Percentiles rank a stretch among this genome's conserved stretches.
Evolutionary conservation across 306 rosid genomes (phyloP).

Genomic region (Vicia sativa): DNA sequence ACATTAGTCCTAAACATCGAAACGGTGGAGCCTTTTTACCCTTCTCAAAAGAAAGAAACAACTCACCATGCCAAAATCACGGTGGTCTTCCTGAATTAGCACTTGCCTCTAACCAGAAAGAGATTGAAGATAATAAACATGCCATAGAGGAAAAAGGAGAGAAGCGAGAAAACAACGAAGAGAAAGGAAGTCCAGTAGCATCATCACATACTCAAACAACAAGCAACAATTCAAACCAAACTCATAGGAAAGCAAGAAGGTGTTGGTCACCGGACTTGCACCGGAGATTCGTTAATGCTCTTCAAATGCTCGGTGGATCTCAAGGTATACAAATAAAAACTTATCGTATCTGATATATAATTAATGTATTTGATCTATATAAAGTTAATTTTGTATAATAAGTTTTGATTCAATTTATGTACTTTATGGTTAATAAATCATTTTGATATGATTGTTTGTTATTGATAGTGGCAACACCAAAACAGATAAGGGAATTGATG

Average conservation of each 20-base stretch:
- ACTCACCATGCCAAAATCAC: constrained; percentile 2
- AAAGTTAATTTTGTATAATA: too few species aligned
- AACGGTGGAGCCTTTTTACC: constrained; percentile 92
- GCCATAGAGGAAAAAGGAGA: constrained; percentile 42
- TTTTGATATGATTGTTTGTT: neutral
- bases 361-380: too few species aligned
- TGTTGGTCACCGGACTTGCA: constrained; percentile 99
- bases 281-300: constrained; percentile 93
- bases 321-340: constrained; percentile 58
- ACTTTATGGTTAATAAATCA: too few species aligned
- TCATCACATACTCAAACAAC: constrained; percentile 40
- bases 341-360: too few species aligned
- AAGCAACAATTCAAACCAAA: constrained; percentile 44
- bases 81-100: constrained; percentile 61
- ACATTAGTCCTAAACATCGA: constrained; percentile 63
- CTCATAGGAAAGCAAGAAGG: constrained; percentile 93
- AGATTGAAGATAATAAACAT: constrained; percentile 54
- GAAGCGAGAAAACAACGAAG: constrained; percentile 36
- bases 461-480: constrained; percentile 84
- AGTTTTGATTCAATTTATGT: too few species aligned
- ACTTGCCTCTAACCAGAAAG: constrained; percentile 54
- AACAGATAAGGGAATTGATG: constrained; percentile 98
- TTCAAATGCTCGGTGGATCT: constrained; percentile 98
- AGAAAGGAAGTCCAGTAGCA: constrained; percentile 49
- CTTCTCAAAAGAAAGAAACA: constrained; percentile 69